A percentile compares a stretch with the other conserved stretches of the same genome.
phyloP scores from a whole-genome alignment of 148 eudicot genomes.

The Rhododendron ovatum region DNA sequence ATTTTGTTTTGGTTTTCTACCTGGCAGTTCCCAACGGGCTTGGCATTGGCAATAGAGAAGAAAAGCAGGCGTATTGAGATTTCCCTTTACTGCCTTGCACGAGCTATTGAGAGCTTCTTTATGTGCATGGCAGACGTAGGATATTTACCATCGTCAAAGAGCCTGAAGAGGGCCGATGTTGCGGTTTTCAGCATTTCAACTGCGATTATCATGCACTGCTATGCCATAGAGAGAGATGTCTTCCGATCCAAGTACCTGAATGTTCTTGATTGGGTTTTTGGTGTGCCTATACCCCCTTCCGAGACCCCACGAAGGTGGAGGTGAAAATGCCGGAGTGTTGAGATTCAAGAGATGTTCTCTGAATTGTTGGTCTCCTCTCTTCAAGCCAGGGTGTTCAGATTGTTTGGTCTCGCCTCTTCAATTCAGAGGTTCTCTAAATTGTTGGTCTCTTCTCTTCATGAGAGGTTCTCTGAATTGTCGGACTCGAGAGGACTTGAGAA shows the following conservation, averaged over 20 bases:
- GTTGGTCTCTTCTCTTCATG: too few relatives aligned
- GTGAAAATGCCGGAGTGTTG: neutral
- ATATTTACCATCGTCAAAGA: conserved; percentile 68
- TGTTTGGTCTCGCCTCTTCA: too few relatives aligned
- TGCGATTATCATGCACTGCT: conserved; percentile 96
- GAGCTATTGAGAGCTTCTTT: conserved; percentile 96
- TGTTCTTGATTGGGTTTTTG: conserved; percentile 99
- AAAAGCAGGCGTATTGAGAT: conserved; percentile 96
- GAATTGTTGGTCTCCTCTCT: neutral
- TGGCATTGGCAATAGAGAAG: conserved; percentile 94
- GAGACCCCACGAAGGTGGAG: conserved; percentile 57
- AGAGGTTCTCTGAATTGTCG: neutral
- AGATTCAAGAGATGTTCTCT: neutral
- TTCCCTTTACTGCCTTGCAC: conserved; percentile 89
- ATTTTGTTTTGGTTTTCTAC: neutral
- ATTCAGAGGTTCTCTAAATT: neutral
- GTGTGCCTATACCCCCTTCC: conserved; percentile 75
- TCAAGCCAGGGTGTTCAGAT: neutral
- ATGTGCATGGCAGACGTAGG: conserved; percentile 85
- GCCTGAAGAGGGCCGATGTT: conserved; percentile 81
- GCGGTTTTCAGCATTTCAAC: conserved; percentile 86
- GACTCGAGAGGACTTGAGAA: too few relatives aligned
- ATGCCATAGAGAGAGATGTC: conserved; percentile 91
- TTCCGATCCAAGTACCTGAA: conserved; percentile 91
- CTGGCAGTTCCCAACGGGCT: conserved; percentile 83